Evolutionary conservation across 2,329 filamentous ascomycete species (phyloP), one percentile per base, ranked within the genome.

Genomic region (Rutstroemia sp.): DNA sequence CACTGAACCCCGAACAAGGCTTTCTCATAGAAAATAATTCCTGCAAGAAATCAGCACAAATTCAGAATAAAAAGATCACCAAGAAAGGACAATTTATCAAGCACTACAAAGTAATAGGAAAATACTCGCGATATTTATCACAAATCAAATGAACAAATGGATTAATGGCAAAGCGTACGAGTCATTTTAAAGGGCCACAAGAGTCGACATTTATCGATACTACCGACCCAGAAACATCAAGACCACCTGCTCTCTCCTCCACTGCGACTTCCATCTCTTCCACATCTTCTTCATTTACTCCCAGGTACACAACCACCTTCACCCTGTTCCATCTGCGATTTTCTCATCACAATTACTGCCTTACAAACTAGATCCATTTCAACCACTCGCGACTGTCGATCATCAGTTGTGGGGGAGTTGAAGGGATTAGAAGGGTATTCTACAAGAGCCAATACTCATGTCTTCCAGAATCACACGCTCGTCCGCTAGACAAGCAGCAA

Each of bases 401-500:
- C 50, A 45, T 45, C 56, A 46, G 47, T 63, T 57, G 57, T 62
- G 55, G 27, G 51, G 59, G 57, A 34, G 61, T 58, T 59, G 54
- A 55, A 52, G 51, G 49, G 45, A 40, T 49, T 57, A 44, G 52
- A 17, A 56, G 57, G 42, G 42, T 48, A 49, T 49, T 54, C 50
- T 51, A 57, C 49, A 51, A 58, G 58, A 56, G 27, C 61, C 65
- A 57, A 61, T 78, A 86, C 89, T 92, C 85, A 96, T 96, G 91
- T 89, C 89, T 83, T 78, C 85, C 82, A 96, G 92, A 89, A 86
- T 94, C 69, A 96, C 92, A 80, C 90, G 92, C 79, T 94, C 92
- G 69, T 87, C 92, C 74, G 88, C 92, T 78, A 91, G 91, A 79
- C 86, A 89, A 82, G 89, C 89, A 77, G 87, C 89, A 71, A 82